Evolutionary conservation across 257 asterid genomes (phyloP).

Genomic region (Gentiana straminea): DNA sequence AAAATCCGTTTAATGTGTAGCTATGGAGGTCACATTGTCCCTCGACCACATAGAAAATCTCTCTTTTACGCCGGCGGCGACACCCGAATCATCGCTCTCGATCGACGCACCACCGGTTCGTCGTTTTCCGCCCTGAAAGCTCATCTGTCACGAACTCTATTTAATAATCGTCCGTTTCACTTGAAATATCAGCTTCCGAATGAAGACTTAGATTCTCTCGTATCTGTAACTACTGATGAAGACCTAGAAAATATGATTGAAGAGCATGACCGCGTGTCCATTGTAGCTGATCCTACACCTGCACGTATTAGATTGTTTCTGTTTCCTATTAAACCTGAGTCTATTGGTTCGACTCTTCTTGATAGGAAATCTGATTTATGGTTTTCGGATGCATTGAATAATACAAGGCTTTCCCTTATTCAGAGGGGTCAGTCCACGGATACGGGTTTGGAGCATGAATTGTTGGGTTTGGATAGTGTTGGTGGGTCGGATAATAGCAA

Average conservation of each 20-base stretch:
- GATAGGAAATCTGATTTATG: constrained; percentile 66
- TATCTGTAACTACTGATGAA: constrained; percentile 72
- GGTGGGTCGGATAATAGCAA: constrained; percentile 23
- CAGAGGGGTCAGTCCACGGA: constrained; percentile 64
- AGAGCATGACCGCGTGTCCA: constrained; percentile 50
- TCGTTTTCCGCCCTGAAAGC: constrained; percentile 32
- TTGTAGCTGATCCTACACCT: constrained; percentile 15
- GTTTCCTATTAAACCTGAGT: constrained; percentile 55
- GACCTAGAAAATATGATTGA: constrained; percentile 77
- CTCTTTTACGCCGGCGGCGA: constrained; percentile 84
- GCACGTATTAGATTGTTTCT: constrained; percentile 64
- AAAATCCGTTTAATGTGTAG: constrained; percentile 89
- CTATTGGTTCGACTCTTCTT: constrained; percentile 40
- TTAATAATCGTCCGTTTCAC: constrained; percentile 48
- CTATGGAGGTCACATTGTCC: constrained; percentile 78
- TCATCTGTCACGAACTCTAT: constrained; percentile 49
- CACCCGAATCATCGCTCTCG: constrained; percentile 65
- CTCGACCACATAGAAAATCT: constrained; percentile 65
- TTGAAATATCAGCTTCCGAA: constrained; percentile 80
- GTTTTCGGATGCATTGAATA: constrained; percentile 64
- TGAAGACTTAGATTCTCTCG: constrained; percentile 74
- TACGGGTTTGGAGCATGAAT: constrained; percentile 23
- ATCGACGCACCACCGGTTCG: constrained; percentile 60
- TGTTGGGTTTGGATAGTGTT: constrained; percentile 26
- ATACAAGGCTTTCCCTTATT: constrained; percentile 30